Percentiles rank a stretch among this genome's conserved stretches.
Evolutionary conservation across 768 basidiomycete species (phyloP).

Genomic region (Suillus ampliporus): DNA sequence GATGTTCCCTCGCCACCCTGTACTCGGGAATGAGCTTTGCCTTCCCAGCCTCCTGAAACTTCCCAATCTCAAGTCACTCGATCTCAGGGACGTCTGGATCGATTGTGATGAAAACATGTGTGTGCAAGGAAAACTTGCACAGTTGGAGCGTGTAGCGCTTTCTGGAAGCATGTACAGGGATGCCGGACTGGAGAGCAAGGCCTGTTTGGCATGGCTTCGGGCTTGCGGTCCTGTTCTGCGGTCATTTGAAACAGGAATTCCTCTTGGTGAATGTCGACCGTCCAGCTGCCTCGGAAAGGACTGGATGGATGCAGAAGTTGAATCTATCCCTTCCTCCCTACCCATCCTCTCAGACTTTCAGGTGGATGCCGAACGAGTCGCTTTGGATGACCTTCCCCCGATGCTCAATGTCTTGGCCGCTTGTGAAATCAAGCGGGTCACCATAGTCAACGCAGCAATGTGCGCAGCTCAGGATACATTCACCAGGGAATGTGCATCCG

Average conservation of each 20-base stretch:
- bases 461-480: conserved; percentile 26
- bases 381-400: conserved; percentile 25
- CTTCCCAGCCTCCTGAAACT: conserved; percentile 72
- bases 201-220: conserved; percentile 31
- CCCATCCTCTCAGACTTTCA: conserved; percentile 27
- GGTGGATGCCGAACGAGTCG: conserved; percentile 33
- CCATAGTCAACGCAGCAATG: conserved; percentile 16
- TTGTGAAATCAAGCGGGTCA: conserved; percentile 28
- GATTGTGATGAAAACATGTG: conserved; percentile 41
- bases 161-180: conserved; percentile 38
- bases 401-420: conserved; percentile 25
- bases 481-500: conserved; percentile 34
- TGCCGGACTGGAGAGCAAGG: conserved; percentile 23
- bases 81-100: conserved; percentile 73
- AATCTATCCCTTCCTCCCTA: not conserved
- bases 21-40: conserved; percentile 59
- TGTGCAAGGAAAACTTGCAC: conserved; percentile 15
- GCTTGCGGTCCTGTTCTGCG: conserved; percentile 27
- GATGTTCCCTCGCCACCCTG: conserved; percentile 61
- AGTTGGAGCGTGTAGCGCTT: conserved; percentile 29
- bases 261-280: conserved; percentile 25
- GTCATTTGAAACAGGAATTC: conserved; percentile 26
- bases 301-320: not conserved
- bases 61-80: conserved; percentile 62
- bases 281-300: not conserved